Base-by-base conservation (phyloP, 257 asterid genomes). In the Solanum chilense region DNA sequence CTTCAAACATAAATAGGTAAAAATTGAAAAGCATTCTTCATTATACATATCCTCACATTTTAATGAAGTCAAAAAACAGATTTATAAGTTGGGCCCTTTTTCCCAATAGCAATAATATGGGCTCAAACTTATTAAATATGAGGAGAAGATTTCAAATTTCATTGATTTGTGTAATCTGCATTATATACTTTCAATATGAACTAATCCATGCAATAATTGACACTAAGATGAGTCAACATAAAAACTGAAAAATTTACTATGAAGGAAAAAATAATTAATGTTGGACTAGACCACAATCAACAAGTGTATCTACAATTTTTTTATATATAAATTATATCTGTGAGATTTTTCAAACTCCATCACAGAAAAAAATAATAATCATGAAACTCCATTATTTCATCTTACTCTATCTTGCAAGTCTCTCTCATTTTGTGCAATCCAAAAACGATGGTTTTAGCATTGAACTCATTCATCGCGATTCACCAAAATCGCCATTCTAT, bases 401-500 rank as follows among this genome's bases (percentile, higher is more conserved):
- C 27, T 27, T 78, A 45, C 9, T 16, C 64, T 25, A 6, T 76
- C 14, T 76, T 45, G 84, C 35, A 77, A 78, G 14, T 78, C 12
- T 45, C 27, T 27, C 10, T 9, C 8, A 25, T 45, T 78, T 45
- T 27, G 27, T 27, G 5, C n/a, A 78, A 78, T 78, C 84, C 6
- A 37, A 78, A 45, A 78, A 78, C 45, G 85, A 27, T 11, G 78
- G 64, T 56, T 86, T 86, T 39, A 86, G 64, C 23, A 68, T 86
- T 18, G 88, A 86, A 52, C 85, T 86, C 64, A 60, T 86, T 33
- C 88, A 86, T 62, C 84, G 66, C 2, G 85, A 86, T 41, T 86
- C 85, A 9, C 80, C 88, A 23, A 13, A 62, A n/a, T 86, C 85
- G 37, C 88, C 88, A 25, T 78, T 76, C 23, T 62, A 86, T 70